phyloP scores from a whole-genome alignment of 2,329 filamentous ascomycete species.

The Diplodia seriata region DNA sequence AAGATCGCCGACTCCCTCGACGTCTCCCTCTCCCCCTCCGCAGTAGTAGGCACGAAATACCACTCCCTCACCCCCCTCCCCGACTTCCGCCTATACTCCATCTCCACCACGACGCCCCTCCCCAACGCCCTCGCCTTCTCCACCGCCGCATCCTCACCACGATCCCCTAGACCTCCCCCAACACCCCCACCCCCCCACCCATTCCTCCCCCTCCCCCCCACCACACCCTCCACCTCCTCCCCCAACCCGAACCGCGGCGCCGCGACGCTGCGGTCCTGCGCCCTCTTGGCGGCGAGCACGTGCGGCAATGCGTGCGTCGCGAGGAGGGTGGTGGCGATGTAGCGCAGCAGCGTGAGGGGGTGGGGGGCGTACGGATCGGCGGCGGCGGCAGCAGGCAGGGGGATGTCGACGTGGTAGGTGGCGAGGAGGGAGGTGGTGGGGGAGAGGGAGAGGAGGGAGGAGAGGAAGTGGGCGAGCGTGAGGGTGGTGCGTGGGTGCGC shows the following conservation, averaged over 20 bases:
- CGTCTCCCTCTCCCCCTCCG: too few relatives aligned
- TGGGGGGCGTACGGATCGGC: slow-evolving; percentile 44
- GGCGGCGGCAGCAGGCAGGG: slow-evolving; percentile 52
- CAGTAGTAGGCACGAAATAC: slow-evolving; percentile 62
- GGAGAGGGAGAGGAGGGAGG: slow-evolving; percentile 69
- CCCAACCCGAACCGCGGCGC: slow-evolving; percentile 80
- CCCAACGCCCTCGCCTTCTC: neutral
- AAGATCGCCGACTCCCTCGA: slow-evolving; percentile 65
- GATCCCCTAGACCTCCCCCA: too few relatives aligned
- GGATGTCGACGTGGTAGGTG: slow-evolving; percentile 83
- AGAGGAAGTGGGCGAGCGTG: slow-evolving; percentile 70
- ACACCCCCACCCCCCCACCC: too few relatives aligned
- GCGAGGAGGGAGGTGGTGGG: slow-evolving; percentile 75
- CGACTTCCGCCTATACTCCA: slow-evolving; percentile 85
- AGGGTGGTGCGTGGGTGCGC: slow-evolving; percentile 59
- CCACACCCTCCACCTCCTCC: slow-evolving; percentile 78
- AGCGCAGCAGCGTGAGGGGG: slow-evolving; percentile 75
- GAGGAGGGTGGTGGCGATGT: slow-evolving; percentile 88
- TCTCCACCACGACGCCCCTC: slow-evolving; percentile 75
- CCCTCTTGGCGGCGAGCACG: slow-evolving; percentile 74
- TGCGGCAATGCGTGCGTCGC: slow-evolving; percentile 76
- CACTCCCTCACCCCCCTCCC: slow-evolving; percentile 78
- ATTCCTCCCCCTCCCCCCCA: slow-evolving; percentile 70
- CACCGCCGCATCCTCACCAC: too few relatives aligned
- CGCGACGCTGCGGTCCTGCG: slow-evolving; percentile 74